A percentile compares a stretch with the other conserved stretches of the same genome.
phyloP scores from a whole-genome alignment of 2,329 filamentous ascomycete genomes.

The Aspergillus neoniger region DNA sequence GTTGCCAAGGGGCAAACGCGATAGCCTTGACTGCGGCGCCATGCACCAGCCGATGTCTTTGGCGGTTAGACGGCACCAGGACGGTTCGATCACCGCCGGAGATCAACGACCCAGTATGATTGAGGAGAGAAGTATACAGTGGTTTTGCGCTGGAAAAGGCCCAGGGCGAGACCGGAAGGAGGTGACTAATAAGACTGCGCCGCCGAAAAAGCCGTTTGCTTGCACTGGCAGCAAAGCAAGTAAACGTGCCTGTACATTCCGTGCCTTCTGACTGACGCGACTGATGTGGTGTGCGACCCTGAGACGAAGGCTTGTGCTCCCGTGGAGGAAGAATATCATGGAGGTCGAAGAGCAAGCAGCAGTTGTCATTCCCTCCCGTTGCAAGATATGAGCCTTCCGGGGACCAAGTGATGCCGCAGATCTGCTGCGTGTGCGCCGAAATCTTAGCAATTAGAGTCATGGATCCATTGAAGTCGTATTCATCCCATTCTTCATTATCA shows the following conservation, averaged over 20 bases:
- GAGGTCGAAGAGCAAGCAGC: slow-evolving; percentile 77
- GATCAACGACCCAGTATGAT: slow-evolving; percentile 31
- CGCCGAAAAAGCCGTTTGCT: slow-evolving; percentile 26
- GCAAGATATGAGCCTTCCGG: slow-evolving; percentile 74
- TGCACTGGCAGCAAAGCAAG: slow-evolving; percentile 23
- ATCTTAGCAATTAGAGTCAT: slow-evolving; percentile 78
- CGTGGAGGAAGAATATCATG: slow-evolving; percentile 52
- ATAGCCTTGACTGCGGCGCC: slow-evolving; percentile 93
- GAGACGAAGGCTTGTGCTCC: slow-evolving; percentile 16
- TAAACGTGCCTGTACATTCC: slow-evolving; percentile 23
- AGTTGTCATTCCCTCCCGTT: slow-evolving; percentile 89
- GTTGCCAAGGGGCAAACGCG: slow-evolving; percentile 93
- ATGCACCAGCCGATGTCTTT: slow-evolving; percentile 75
- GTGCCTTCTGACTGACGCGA: slow-evolving; percentile 16
- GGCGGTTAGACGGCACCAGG: slow-evolving; percentile 56
- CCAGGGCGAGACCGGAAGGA: slow-evolving; percentile 35
- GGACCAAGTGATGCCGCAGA: slow-evolving; percentile 92
- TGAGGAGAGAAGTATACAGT: slow-evolving; percentile 26
- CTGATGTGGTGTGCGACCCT: slow-evolving; percentile 12
- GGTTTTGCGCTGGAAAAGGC: slow-evolving; percentile 20
- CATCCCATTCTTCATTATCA: slow-evolving; percentile 57
- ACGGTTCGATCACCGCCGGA: slow-evolving; percentile 43
- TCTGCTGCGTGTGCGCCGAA: slow-evolving; percentile 78
- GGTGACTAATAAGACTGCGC: slow-evolving; percentile 25
- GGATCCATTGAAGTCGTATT: slow-evolving; percentile 74